Conservation (phyloP, 2,329 filamentous ascomycete genomes). For the Phyllosticta citribraziliensis region DNA sequence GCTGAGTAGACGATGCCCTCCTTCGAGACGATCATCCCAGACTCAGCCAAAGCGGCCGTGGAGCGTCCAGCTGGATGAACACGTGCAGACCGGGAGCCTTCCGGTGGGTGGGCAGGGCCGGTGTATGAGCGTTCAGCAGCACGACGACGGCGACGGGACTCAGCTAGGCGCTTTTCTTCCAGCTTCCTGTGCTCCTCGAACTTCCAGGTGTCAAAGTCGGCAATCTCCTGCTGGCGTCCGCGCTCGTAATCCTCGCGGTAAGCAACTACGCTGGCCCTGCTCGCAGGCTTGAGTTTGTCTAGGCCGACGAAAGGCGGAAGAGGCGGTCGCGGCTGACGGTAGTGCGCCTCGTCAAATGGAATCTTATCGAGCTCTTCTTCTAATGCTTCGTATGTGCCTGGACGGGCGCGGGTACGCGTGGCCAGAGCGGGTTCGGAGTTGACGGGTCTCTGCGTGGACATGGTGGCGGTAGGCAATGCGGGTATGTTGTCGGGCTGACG, state of each 20-base stretch:
- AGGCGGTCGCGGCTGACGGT: not conserved
- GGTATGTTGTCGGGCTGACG: not conserved
- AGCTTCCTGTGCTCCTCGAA: not conserved
- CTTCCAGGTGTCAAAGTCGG: not conserved
- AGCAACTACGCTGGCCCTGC: not conserved
- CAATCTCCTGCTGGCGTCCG: not conserved
- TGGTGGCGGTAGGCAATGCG: not conserved
- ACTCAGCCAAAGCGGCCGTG: not conserved
- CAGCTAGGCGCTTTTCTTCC: not conserved
- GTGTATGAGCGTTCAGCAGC: not conserved
- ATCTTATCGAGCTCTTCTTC: not conserved
- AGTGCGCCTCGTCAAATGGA: not conserved
- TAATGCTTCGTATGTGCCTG: not conserved
- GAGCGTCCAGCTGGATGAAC: too few species aligned
- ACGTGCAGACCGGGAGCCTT: not conserved
- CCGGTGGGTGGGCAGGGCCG: not conserved
- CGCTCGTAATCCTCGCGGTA: not conserved
- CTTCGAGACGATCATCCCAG: not conserved
- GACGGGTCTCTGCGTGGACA: not conserved
- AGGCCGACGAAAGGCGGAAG: not conserved
- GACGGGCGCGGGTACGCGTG: not conserved
- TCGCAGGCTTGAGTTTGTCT: not conserved
- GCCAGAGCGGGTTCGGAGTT: too few species aligned
- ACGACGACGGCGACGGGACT: not conserved
- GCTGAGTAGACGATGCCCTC: not conserved